Conservation (phyloP, 108 stramenopile genomes). For the Asterionellopsis glacialis region DNA sequence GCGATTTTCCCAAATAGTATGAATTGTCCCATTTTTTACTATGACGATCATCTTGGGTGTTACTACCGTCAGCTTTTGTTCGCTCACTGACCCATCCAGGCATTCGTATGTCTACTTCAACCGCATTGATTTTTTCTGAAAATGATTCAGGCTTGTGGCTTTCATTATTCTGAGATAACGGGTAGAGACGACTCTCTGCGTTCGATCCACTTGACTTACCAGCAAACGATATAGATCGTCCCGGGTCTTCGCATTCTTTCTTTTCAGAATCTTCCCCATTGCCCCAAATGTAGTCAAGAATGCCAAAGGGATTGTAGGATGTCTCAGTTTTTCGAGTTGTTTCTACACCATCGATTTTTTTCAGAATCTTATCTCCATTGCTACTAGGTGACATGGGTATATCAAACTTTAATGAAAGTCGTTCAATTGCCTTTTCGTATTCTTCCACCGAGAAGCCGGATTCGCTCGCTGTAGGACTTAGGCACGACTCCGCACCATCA, state of each 20-base stretch:
- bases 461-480: conserved; percentile 17
- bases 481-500: neutral
- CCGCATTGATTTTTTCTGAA: no score
- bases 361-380: conserved; percentile 21
- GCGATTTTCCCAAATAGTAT: conserved; percentile 31
- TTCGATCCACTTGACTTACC: no score
- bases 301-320: conserved; percentile 19
- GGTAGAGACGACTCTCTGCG: no score
- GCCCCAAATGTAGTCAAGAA: conserved; percentile 6
- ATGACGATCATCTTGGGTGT: neutral
- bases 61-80: neutral
- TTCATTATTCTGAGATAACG: no score
- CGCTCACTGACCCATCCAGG: neutral
- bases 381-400: neutral
- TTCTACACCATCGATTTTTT: conserved; percentile 23
- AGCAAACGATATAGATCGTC: no score
- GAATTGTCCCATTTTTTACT: neutral
- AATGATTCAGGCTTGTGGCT: no score
- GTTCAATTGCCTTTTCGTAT: conserved; percentile 20
- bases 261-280: conserved; percentile 11
- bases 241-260: no score
- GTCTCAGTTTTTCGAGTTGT: no score
- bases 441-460: conserved; percentile 25
- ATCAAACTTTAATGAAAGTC: conserved; percentile 6
- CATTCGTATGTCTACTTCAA: neutral